These are phyloP conservation scores for Friedmanniomyces simplex DNA, from an alignment of 495 filamentous ascomycete species.

Conservation along the genomic window DNA sequence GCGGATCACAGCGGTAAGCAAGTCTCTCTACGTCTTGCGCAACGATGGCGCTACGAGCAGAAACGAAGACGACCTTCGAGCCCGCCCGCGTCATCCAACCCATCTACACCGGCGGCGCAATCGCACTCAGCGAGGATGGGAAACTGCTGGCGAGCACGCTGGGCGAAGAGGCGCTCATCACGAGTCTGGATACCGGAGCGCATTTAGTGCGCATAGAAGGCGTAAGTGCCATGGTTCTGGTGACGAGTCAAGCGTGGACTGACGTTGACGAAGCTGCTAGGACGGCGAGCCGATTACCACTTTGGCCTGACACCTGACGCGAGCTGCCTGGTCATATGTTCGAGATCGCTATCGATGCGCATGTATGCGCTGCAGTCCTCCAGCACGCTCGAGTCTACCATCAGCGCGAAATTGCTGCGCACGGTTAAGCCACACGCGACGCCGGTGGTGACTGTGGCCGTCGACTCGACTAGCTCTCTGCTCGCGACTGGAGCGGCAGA, in stretches of 20 bases:
- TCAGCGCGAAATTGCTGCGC: constrained; percentile 59
- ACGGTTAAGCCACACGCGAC: constrained; percentile 84
- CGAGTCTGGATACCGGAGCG: constrained; percentile 71
- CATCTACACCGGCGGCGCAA: constrained; percentile 84
- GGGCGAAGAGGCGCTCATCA: constrained; percentile 79
- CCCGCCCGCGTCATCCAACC: constrained; percentile 71
- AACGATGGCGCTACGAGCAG: constrained; percentile 29
- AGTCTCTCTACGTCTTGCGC: background rate
- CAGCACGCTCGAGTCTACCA: constrained; percentile 36
- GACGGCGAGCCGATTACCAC: constrained; percentile 90
- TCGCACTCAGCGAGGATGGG: constrained; percentile 71
- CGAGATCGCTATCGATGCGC: constrained; percentile 85
- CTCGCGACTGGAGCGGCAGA: constrained; percentile 87
- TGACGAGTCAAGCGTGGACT: constrained; percentile 9
- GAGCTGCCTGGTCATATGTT: constrained; percentile 81
- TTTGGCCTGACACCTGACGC: constrained; percentile 71
- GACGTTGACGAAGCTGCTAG: constrained; percentile 38
- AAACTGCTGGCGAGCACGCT: constrained; percentile 76
- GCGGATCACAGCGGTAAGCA: too few relatives aligned
- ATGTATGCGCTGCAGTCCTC: constrained; percentile 64
- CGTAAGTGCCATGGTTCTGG: constrained; percentile 39
- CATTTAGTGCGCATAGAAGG: constrained; percentile 83
- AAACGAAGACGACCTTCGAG: constrained; percentile 75
- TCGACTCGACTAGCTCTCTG: constrained; percentile 79
- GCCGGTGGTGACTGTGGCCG: constrained; percentile 71